Conservation (phyloP, 345 rosid species). For the Populus alba region DNA sequence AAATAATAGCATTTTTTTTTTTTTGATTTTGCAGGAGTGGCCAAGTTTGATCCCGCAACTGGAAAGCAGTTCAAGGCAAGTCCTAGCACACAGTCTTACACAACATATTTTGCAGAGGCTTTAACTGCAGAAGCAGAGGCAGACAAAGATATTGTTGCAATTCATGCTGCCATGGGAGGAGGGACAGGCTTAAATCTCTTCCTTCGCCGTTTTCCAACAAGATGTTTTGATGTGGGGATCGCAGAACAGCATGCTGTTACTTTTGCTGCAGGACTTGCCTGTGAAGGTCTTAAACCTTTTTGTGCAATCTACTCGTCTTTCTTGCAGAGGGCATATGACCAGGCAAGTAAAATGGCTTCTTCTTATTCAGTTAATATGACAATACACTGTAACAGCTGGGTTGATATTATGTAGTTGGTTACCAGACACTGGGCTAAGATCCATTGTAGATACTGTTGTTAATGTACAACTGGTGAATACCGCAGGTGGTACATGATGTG, state of each 20-base stretch:
- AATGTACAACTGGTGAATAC: conserved; percentile 1
- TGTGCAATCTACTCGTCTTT: conserved; percentile 95
- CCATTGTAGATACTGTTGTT: neutral
- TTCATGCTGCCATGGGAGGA: conserved; percentile 99
- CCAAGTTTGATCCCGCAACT: conserved; percentile 87
- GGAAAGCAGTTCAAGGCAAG: conserved; percentile 89
- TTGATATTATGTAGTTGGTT: neutral
- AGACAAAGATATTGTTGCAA: conserved; percentile 80
- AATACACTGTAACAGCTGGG: neutral
- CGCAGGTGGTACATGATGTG: conserved; percentile 92
- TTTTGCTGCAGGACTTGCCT: conserved; percentile 95
- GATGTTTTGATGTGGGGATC: conserved; percentile 96
- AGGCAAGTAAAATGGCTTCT: conserved; percentile 45
- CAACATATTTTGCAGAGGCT: conserved; percentile 93
- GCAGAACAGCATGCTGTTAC: conserved; percentile 99
- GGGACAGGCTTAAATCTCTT: conserved; percentile 90
- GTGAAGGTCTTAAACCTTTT: conserved; percentile 93
- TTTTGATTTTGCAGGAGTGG: conserved; percentile 61
- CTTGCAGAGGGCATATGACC: conserved; percentile 97
- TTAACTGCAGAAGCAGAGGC: conserved; percentile 88
- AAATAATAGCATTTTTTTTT: neutral
- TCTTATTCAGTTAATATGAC: neutral
- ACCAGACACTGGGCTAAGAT: neutral
- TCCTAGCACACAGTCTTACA: conserved; percentile 66
- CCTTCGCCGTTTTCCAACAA: conserved; percentile 75